Evolutionary conservation across 1,139 yeast species (phyloP).

Genomic region (Trichomonascaceae sp.): DNA sequence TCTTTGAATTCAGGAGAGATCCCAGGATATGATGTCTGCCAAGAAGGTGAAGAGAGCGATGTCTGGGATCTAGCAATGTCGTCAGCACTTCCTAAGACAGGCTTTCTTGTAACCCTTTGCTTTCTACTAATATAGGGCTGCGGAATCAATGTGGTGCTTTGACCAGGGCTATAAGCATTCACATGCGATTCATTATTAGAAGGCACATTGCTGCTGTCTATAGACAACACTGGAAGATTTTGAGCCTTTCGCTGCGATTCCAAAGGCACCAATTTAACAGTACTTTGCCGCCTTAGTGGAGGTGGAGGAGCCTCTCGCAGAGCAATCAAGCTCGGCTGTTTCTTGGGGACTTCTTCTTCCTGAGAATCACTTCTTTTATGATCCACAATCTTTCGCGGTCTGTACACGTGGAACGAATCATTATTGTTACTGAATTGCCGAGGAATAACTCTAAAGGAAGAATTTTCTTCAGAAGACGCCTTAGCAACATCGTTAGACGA

Average conservation of each 20-base stretch:
- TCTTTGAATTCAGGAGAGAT: conserved; percentile 54
- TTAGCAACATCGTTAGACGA: not conserved
- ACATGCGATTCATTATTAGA: conserved; percentile 5
- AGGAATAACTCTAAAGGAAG: conserved; percentile 1
- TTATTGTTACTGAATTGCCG: conserved; percentile 13
- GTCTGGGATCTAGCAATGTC: not conserved
- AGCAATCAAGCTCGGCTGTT: conserved; percentile 43
- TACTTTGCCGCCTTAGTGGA: conserved; percentile 32
- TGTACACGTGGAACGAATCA: conserved; percentile 57
- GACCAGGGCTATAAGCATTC: conserved; percentile 25
- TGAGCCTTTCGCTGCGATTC: not conserved
- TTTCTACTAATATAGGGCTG: conserved; percentile 25
- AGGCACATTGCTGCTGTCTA: not conserved
- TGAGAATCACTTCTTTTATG: conserved; percentile 77
- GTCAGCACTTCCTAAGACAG: conserved; percentile 13
- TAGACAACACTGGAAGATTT: not conserved
- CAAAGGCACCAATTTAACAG: conserved; percentile 10
- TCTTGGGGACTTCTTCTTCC: conserved; percentile 35
- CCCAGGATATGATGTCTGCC: not conserved
- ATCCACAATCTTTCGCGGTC: conserved; percentile 68
- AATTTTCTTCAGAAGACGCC: not conserved
- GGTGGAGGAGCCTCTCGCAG: conserved; percentile 74
- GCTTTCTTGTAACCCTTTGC: conserved; percentile 21
- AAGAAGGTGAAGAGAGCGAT: not conserved
- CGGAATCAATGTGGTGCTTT: conserved; percentile 25